Conservation (phyloP, 306 rosid genomes). For the Medicago truncatula region DNA sequence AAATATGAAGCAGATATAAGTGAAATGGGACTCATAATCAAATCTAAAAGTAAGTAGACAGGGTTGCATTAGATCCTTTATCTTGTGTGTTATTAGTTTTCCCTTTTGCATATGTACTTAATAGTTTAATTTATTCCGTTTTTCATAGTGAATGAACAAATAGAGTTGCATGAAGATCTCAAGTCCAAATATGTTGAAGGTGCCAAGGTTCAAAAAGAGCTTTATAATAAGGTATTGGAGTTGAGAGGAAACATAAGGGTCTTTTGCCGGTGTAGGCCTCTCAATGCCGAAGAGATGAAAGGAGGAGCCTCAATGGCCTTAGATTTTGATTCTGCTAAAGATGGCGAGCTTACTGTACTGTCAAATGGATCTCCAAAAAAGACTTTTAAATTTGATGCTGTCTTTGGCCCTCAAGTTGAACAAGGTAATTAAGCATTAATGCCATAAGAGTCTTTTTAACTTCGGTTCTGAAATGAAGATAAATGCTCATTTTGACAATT, state of each 20-base stretch:
- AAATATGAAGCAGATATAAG: conserved; percentile 62
- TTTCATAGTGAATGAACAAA: conserved; percentile 67
- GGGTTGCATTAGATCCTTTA: conserved; percentile 23
- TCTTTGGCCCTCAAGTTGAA: conserved; percentile 80
- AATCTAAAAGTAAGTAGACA: conserved; percentile 64
- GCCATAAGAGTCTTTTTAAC: not conserved
- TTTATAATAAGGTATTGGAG: conserved; percentile 90
- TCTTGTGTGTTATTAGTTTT: conserved; percentile 9
- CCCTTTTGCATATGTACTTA: not conserved
- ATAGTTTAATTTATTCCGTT: not conserved
- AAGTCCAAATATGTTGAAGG: conserved; percentile 76
- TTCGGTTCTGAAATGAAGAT: conserved; percentile 13
- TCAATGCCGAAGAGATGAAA: conserved; percentile 68
- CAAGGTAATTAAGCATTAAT: conserved; percentile 63
- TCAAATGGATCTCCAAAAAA: conserved; percentile 79
- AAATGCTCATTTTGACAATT: conserved; percentile 20
- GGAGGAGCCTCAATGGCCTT: conserved; percentile 75
- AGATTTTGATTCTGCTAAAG: conserved; percentile 89
- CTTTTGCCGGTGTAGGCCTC: conserved; percentile 96
- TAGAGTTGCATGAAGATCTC: conserved; percentile 63
- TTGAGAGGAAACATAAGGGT: conserved; percentile 97
- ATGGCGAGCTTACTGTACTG: conserved; percentile 78
- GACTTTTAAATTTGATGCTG: conserved; percentile 84
- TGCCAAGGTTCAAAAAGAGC: conserved; percentile 78
- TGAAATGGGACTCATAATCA: conserved; percentile 58